Evolutionary conservation across 2,329 filamentous ascomycete genomes (phyloP).

Genomic region (Aspergillus glaucus): DNA sequence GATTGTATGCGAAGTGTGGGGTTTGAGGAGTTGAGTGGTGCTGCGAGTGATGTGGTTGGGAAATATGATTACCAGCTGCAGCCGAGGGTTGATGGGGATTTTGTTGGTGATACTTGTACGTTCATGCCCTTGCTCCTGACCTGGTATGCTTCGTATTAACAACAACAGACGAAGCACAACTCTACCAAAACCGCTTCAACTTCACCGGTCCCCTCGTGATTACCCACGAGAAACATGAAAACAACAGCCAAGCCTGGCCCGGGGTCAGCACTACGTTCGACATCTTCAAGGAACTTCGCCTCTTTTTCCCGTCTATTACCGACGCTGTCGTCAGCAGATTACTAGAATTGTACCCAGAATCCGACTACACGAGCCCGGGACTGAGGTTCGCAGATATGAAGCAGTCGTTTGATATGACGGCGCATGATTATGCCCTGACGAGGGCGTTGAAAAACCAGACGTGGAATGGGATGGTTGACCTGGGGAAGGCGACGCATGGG

Average conservation of each 20-base stretch:
- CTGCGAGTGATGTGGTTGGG: conserved; percentile 17
- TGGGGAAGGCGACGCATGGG: conserved; percentile 28
- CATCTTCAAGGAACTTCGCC: conserved; percentile 20
- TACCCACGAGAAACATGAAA: conserved; percentile 31
- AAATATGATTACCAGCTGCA: conserved; percentile 30
- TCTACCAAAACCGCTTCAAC: conserved; percentile 33
- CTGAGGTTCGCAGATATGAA: conserved; percentile 33
- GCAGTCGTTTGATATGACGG: conserved; percentile 30
- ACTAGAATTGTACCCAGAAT: conserved; percentile 22
- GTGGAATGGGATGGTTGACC: conserved; percentile 30
- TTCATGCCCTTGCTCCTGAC: neutral
- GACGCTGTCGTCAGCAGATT: conserved; percentile 26
- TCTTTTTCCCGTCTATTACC: conserved; percentile 27
- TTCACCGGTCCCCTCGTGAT: conserved; percentile 31
- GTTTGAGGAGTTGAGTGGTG: conserved; percentile 23
- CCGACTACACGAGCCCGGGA: conserved; percentile 28
- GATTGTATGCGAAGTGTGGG: conserved; percentile 25
- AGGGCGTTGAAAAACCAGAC: conserved; percentile 30
- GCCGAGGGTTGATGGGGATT: conserved; percentile 32
- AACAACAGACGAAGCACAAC: conserved; percentile 22
- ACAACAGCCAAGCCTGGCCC: conserved; percentile 22
- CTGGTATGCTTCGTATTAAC: neutral
- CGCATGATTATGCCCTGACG: conserved; percentile 29
- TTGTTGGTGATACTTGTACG: conserved; percentile 26
- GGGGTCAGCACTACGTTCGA: conserved; percentile 29